These are phyloP conservation scores for Metarhizium anisopliae DNA, from an alignment of 2,329 filamentous ascomycete genomes.

Conservation along the genomic window DNA sequence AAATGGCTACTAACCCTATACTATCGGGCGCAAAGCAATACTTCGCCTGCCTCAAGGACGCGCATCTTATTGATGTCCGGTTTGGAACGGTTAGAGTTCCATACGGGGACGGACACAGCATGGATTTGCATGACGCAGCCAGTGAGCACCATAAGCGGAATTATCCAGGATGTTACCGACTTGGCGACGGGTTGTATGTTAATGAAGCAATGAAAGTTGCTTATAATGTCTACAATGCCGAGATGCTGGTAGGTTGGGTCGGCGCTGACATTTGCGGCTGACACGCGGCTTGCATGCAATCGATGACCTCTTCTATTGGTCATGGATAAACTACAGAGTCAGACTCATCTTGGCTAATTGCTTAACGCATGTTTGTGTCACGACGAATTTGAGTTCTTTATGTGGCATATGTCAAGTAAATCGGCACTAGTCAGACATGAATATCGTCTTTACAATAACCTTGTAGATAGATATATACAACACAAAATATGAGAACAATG, in stretches of 20 bases:
- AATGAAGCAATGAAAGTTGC: slow-evolving; percentile 1
- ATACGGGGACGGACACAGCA: neutral
- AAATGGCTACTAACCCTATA: neutral
- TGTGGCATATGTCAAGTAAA: too few species aligned
- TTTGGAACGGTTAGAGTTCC: slow-evolving; percentile 4
- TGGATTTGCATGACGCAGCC: neutral
- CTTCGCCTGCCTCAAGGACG: neutral
- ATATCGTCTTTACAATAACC: too few species aligned
- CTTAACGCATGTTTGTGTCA: too few species aligned
- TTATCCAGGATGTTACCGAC: neutral
- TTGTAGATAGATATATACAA: too few species aligned
- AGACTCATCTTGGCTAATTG: too few species aligned
- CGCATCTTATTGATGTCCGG: neutral
- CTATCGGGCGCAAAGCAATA: neutral
- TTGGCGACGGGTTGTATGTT: slow-evolving; percentile 1
- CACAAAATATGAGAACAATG: too few species aligned
- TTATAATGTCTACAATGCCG: neutral
- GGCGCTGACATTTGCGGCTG: neutral
- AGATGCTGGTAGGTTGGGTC: neutral
- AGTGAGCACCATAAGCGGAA: neutral
- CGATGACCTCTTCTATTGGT: too few species aligned
- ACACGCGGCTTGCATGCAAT: too few species aligned
- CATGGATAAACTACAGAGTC: too few species aligned
- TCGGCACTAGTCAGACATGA: too few species aligned
- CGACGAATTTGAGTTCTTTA: too few species aligned